phyloP scores from a whole-genome alignment of 129 eudicot genomes.

The Pittosporum tobira region DNA sequence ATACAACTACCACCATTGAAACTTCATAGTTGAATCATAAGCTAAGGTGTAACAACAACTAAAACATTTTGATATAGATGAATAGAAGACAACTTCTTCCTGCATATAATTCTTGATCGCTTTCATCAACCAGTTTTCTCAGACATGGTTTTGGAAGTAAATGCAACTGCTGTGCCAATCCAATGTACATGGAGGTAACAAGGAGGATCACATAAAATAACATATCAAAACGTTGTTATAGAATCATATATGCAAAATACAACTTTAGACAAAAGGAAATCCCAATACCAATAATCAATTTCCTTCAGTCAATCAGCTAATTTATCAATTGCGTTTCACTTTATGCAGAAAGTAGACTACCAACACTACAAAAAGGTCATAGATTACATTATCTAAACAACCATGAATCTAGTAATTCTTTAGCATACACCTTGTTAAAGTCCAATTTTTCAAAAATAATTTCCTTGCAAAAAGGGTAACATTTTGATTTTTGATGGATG shows the following conservation, averaged over 20 bases:
- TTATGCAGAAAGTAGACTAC: neutral
- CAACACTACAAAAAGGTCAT: neutral
- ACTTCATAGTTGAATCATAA: neutral
- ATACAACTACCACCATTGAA: neutral
- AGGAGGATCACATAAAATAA: neutral
- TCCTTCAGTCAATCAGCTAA: neutral
- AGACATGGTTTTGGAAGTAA: neutral
- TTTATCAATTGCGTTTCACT: neutral
- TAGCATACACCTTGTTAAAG: too few relatives aligned
- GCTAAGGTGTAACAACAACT: neutral
- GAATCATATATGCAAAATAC: neutral
- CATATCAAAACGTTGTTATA: neutral
- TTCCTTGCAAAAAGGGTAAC: too few relatives aligned
- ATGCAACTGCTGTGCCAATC: neutral
- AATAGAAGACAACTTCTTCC: neutral
- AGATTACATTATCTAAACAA: neutral
- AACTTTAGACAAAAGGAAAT: neutral
- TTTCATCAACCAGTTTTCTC: neutral
- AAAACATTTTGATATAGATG: neutral
- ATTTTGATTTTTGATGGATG: too few relatives aligned
- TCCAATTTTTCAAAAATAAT: too few relatives aligned
- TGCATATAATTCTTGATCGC: neutral
- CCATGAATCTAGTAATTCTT: too few relatives aligned
- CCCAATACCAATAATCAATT: neutral
- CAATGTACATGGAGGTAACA: too few relatives aligned